These are phyloP conservation scores for Crepidotus variabilis DNA, from an alignment of 768 basidiomycete species.

Conservation along the genomic window DNA sequence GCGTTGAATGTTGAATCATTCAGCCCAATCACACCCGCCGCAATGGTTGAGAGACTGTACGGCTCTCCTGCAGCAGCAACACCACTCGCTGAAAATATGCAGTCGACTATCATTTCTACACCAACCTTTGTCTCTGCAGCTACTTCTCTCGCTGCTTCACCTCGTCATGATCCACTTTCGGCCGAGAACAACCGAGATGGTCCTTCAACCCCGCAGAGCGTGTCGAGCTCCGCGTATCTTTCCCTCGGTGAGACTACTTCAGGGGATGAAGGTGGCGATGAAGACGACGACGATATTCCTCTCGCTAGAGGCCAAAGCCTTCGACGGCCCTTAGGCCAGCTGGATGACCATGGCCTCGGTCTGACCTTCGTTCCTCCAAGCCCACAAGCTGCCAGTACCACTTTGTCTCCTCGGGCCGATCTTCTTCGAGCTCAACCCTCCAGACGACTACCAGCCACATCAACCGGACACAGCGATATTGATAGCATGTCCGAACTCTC, in stretches of 20 bases:
- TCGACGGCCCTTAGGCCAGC: neutral
- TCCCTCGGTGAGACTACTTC: neutral
- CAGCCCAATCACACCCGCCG: no score
- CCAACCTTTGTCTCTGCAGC: neutral
- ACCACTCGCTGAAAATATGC: no score
- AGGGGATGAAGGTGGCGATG: slow-evolving; percentile 5
- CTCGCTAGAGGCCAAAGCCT: slow-evolving; percentile 1
- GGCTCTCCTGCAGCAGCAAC: no score
- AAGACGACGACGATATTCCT: slow-evolving; percentile 7
- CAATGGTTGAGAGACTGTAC: no score
- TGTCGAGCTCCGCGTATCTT: slow-evolving; percentile 2
- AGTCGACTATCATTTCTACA: neutral
- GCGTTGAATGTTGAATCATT: neutral
- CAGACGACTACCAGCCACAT: neutral
- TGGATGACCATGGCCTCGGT: slow-evolving; percentile 5
- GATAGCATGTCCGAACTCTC: slow-evolving; percentile 16
- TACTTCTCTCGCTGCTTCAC: neutral
- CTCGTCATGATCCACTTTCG: neutral
- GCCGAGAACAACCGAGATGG: neutral
- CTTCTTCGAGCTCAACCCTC: slow-evolving; percentile 1
- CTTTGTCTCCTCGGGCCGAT: slow-evolving; percentile 1
- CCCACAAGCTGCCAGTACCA: slow-evolving; percentile 4
- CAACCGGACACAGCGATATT: neutral
- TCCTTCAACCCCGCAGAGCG: neutral
- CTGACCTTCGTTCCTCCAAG: slow-evolving; percentile 4